Evolutionary conservation across 306 rosid genomes (phyloP).

Genomic region (Heteromeles arbutifolia): DNA sequence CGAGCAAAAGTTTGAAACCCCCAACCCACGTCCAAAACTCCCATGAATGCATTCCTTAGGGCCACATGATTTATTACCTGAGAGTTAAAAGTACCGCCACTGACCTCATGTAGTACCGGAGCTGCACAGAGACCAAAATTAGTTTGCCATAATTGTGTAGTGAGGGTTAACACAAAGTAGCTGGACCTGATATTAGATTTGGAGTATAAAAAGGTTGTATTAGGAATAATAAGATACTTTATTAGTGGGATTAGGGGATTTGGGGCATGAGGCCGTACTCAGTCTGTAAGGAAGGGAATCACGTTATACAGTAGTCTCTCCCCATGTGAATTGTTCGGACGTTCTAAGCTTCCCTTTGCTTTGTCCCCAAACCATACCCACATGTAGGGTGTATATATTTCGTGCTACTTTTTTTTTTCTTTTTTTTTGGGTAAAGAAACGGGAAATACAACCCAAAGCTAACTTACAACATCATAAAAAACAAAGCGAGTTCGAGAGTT

Average conservation of each 20-base stretch:
- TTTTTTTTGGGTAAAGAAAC: no score
- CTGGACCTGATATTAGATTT: neutral
- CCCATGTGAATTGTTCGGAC: constrained; percentile 65
- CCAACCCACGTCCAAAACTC: neutral
- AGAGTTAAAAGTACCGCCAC: no score
- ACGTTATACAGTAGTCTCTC: neutral
- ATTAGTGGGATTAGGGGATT: neutral
- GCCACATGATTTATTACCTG: neutral
- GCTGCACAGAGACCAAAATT: no score
- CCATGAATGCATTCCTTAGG: neutral
- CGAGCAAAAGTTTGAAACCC: no score
- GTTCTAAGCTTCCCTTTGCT: constrained; percentile 55
- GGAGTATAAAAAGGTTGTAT: neutral
- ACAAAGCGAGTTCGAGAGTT: neutral
- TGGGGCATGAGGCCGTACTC: neutral
- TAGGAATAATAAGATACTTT: neutral
- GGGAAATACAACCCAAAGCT: no score
- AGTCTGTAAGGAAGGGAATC: neutral
- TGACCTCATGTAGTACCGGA: no score
- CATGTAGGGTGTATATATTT: constrained; percentile 57
- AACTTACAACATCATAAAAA: no score
- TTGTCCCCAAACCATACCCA: constrained; percentile 51
- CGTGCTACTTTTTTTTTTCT: constrained; percentile 25
- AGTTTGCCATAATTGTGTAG: no score
- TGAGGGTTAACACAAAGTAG: neutral